Evolutionary conservation across 73 alveolate species (phyloP).

Genomic region (Paramecium primaurelia): DNA sequence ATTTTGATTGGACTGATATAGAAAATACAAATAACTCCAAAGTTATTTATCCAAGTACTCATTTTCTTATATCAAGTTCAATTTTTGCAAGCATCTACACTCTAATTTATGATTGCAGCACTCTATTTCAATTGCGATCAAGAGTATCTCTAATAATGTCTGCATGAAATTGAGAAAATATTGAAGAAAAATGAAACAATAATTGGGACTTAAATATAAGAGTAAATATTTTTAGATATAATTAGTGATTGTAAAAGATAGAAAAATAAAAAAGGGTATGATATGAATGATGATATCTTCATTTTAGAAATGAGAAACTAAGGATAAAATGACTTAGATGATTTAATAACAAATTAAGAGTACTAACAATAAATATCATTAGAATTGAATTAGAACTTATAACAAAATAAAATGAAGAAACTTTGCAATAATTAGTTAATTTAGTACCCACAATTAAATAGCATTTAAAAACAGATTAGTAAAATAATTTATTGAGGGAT

Average conservation of each 20-base stretch:
- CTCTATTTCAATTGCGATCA: background rate
- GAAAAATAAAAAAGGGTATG: slow-evolving; percentile 30
- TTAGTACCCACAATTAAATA: background rate
- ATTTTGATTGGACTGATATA: slow-evolving; percentile 43
- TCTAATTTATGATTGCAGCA: background rate
- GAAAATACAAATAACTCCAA: background rate
- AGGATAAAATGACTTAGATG: background rate
- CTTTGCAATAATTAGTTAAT: background rate
- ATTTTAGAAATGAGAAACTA: slow-evolving; percentile 9
- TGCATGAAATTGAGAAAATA: background rate
- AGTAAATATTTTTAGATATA: background rate
- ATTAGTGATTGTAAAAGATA: background rate
- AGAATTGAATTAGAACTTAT: background rate
- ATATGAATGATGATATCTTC: slow-evolving; percentile 12
- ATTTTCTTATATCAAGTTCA: background rate
- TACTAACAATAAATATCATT: background rate
- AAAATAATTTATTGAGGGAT: background rate
- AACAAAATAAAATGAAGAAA: background rate
- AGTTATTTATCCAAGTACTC: slow-evolving; percentile 26
- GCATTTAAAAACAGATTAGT: background rate
- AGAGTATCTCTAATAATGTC: background rate
- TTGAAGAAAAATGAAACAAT: background rate
- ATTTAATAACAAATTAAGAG: background rate
- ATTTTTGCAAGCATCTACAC: background rate
- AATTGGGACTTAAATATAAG: background rate